Conservation (phyloP, 2,329 filamentous ascomycete genomes). For the Cryphonectria radicalis region DNA sequence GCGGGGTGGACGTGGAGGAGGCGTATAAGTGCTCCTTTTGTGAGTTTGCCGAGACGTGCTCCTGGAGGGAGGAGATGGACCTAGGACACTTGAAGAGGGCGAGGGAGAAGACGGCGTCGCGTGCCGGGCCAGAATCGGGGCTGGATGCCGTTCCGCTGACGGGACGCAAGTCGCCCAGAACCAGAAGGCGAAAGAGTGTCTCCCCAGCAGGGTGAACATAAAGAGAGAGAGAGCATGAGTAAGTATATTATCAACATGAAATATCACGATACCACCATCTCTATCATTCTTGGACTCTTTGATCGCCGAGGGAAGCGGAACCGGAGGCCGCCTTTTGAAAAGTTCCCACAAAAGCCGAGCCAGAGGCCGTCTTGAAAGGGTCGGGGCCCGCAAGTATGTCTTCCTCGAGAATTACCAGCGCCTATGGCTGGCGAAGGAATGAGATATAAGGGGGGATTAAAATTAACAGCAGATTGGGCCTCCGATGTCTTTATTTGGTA, state of each 20-base stretch:
- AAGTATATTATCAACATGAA: background rate
- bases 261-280: background rate
- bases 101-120: conserved; percentile 23
- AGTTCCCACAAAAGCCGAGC: conserved; percentile 7
- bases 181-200: conserved; percentile 19
- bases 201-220: background rate
- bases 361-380: background rate
- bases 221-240: background rate
- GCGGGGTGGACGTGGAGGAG: conserved; percentile 80
- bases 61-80: conserved; percentile 75
- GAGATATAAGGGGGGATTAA: background rate
- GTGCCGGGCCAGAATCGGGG: background rate
- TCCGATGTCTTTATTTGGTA: background rate
- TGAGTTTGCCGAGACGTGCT: conserved; percentile 79
- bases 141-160: conserved; percentile 7
- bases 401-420: background rate
- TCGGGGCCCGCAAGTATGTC: background rate
- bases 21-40: conserved; percentile 87
- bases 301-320: background rate
- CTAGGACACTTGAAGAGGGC: conserved; percentile 49
- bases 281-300: background rate
- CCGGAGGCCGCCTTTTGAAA: background rate
- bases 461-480: background rate
- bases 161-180: conserved; percentile 5
- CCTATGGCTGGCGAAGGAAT: background rate